A percentile compares a stretch with the other conserved stretches of the same genome.
Conservation (phyloP, 2,329 filamentous ascomycete genomes). For the Colletotrichum tamarilloi region DNA sequence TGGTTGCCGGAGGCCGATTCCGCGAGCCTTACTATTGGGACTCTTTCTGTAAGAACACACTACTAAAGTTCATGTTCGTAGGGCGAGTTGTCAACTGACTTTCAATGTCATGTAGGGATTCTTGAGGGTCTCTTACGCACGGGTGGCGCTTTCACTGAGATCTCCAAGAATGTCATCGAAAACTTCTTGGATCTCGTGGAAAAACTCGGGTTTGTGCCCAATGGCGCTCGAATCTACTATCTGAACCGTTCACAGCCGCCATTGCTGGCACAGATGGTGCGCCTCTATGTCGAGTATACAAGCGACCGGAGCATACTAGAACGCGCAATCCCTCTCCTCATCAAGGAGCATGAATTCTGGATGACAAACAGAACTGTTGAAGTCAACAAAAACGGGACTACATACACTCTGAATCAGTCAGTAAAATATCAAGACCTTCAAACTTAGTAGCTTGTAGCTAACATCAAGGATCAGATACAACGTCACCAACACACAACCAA, state of each 20-base stretch:
- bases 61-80: not conserved
- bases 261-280: slow-evolving; percentile 74
- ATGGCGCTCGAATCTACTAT: slow-evolving; percentile 75
- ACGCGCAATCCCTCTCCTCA: slow-evolving; percentile 70
- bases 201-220: slow-evolving; percentile 73
- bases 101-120: slow-evolving; percentile 54
- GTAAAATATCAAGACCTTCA: slow-evolving; percentile 33
- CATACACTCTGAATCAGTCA: slow-evolving; percentile 67
- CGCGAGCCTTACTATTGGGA: slow-evolving; percentile 80
- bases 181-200: slow-evolving; percentile 77
- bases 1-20: slow-evolving; percentile 78
- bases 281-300: slow-evolving; percentile 71
- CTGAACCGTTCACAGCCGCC: slow-evolving; percentile 76
- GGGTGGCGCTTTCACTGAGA: slow-evolving; percentile 70
- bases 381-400: slow-evolving; percentile 57
- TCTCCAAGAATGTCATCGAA: slow-evolving; percentile 75
- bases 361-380: slow-evolving; percentile 68
- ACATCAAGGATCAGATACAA: slow-evolving; percentile 55
- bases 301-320: slow-evolving; percentile 71
- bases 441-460: not conserved
- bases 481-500: slow-evolving; percentile 72
- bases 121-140: slow-evolving; percentile 74
- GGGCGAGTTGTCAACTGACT: slow-evolving; percentile 46
- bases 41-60: slow-evolving; percentile 55
- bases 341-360: slow-evolving; percentile 74